phyloP scores from a whole-genome alignment of 352 stramenopile species.

The Pilasporangium apinafurcum region DNA sequence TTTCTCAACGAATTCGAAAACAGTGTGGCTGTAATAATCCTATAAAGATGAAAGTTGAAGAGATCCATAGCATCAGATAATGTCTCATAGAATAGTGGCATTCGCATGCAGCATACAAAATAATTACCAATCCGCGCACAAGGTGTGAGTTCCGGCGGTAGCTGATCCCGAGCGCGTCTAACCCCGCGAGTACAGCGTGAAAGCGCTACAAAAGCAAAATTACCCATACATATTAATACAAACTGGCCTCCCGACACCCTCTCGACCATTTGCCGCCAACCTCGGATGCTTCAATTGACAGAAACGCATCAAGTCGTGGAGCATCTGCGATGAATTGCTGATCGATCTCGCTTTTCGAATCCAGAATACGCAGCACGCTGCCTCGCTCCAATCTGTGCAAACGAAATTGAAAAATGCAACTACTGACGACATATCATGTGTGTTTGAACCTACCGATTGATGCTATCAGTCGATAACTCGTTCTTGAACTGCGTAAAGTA shows the following conservation, averaged over 20 bases:
- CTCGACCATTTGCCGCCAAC: conserved; percentile 11
- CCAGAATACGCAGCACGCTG: conserved; percentile 81
- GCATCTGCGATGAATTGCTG: conserved; percentile 62
- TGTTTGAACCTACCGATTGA: conserved; percentile 38
- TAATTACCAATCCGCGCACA: conserved; percentile 70
- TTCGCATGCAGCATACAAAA: not conserved
- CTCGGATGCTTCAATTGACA: conserved; percentile 49
- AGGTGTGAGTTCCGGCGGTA: conserved; percentile 64
- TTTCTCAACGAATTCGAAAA: conserved; percentile 85
- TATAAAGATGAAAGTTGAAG: conserved; percentile 14
- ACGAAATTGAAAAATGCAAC: not conserved
- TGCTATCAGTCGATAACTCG: conserved; percentile 68
- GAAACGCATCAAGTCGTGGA: conserved; percentile 51
- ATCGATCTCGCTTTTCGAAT: conserved; percentile 76
- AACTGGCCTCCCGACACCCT: not conserved
- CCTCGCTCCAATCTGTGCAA: conserved; percentile 58
- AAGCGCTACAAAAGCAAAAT: conserved; percentile 41
- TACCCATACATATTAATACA: conserved; percentile 1
- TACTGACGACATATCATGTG: not conserved
- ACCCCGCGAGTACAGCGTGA: conserved; percentile 42
- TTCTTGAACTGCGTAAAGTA: conserved; percentile 62
- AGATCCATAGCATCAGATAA: not conserved
- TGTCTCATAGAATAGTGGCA: not conserved
- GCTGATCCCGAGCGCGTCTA: conserved; percentile 53
- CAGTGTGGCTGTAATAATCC: conserved; percentile 89